Evolutionary conservation across 805 yeast species (phyloP), one percentile per base, ranked within the genome.

Genomic region (Priceomyces medius): DNA sequence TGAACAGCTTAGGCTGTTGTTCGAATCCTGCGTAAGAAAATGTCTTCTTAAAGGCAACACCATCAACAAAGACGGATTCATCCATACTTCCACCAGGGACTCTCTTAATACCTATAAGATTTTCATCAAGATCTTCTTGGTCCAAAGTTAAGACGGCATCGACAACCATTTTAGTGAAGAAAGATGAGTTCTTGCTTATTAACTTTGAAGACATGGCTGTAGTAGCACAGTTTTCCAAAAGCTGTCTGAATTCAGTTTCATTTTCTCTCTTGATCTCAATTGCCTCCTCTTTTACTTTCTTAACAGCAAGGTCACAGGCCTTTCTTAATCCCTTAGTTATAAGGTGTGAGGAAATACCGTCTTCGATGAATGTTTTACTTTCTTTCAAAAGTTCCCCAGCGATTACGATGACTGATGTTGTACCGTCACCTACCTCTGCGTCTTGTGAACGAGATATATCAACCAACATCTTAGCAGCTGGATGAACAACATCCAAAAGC

Each of bases 1-100:
- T 55, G 61, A 93, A 88, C 39, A 63, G 66, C 66, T 93, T 93
- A 38, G 99, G 99, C 67, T 93, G 99, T 72, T 93, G 99, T 67
- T 93, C 99, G 62, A 93, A 93, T 2, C 99, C 99, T 35, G 99
- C 99, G 56, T 93, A 93, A 19, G 97, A 85, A 57, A 93, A 93
- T 0, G 99, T 90, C 71, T 93, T 93, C 59, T 93, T 88, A 68
- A 93, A 93, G 3, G 97, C 99, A 46, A 93, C 98, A 59, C 99
- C 99, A 53, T 87, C 79, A 39, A 93, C 79, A 53, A 89, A 86
- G 47, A 81, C 59, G 8, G 97, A 85, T 56, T 93, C 98, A 61
- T 91, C 97, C 81, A 93, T 85, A 37, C 90, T 86, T 45, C 99
- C 99, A 54, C 99, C 99, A 8, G 96, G 80, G 41, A 93, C 86